Evolutionary conservation across 2,329 filamentous ascomycete species (phyloP), one percentile per base, ranked within the genome.

Genomic region (Scytalidium sp.): DNA sequence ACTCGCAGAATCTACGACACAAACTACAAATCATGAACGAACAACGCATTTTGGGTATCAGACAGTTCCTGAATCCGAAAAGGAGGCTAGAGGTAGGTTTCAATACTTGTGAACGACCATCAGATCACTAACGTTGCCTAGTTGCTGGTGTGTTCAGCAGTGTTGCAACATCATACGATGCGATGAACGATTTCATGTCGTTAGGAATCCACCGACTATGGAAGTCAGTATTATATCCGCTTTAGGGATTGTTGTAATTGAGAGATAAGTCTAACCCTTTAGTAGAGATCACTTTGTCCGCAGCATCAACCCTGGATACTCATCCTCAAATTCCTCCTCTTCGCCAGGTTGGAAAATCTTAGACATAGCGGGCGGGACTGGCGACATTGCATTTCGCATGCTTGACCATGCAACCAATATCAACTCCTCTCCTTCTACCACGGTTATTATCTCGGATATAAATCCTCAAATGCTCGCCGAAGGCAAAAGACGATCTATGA

Each of bases 151-250:
- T 99, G 51, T 99, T 99, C 75, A 93, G 90, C 69, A 97, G 88
- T 58, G 94, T 99, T 39, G 94, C 94, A 59, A 85, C 60, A 41
- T 64, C 88, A 17, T 99, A 99, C 73, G 94, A 99, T 70, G 87
- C 86, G 55, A 99, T 99, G 94, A 99, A 99, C 74, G 94, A 99
- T 69, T 80, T 97, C 59, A 99, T 99, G 94, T 97, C 94, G 7
- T 82, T 99, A 43, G 94, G 94, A 49, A 92, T 96, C 72, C 94
- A 99, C 70, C 88, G 94, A 41, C 75, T 99, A 32, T 99, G 94
- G 94, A 99, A 87, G 61, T 81, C 81, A 60, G 45, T 78, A 69
- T 43, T 36, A n/a, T n/a, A 36, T 36, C 32, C 4, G 15, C n/a
- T 36, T n/a, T 23, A 20, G 36, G 8, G 15, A 13, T 27, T 45